Evolutionary conservation across 805 yeast genomes (phyloP).

Genomic region (Myxozyma sirexii): DNA sequence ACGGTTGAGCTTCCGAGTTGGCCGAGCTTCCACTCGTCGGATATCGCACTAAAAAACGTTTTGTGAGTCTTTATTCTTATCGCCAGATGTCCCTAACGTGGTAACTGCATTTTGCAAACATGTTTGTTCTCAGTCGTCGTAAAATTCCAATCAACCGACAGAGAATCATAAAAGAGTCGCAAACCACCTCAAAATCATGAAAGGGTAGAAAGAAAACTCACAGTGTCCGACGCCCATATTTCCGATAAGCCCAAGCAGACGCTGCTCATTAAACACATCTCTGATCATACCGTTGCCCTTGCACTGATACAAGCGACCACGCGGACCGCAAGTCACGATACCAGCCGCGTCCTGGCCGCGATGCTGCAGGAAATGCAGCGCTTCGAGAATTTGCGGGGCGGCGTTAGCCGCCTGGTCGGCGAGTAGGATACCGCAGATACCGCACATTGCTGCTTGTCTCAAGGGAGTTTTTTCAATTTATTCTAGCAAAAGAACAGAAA

Average conservation of each 20-base stretch:
- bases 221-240: slow-evolving; percentile 91
- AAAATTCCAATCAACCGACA: neutral
- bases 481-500: neutral
- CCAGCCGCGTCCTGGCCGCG: slow-evolving; percentile 99
- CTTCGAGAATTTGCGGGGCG: slow-evolving; percentile 90
- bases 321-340: slow-evolving; percentile 89
- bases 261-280: slow-evolving; percentile 86
- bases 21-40: slow-evolving; percentile 98
- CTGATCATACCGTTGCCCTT: slow-evolving; percentile 99
- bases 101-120: too few relatives aligned
- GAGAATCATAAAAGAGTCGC: too few relatives aligned
- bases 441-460: slow-evolving; percentile 69
- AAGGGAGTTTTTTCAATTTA: too few relatives aligned
- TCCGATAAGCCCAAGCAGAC: slow-evolving; percentile 81
- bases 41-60: slow-evolving; percentile 65
- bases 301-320: slow-evolving; percentile 94
- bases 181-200: too few relatives aligned
- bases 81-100: too few relatives aligned
- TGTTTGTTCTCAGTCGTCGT: too few relatives aligned
- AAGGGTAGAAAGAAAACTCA: slow-evolving; percentile 10
- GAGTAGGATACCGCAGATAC: slow-evolving; percentile 83
- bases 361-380: slow-evolving; percentile 89
- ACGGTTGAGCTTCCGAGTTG: slow-evolving; percentile 97
- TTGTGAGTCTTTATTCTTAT: too few relatives aligned
- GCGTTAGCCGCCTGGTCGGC: slow-evolving; percentile 73